Percentiles rank a stretch among this genome's conserved stretches.
These are phyloP conservation scores for Wickerhamiella australiensis DNA, from an alignment of 805 yeast genomes.

Conservation along the genomic window DNA sequence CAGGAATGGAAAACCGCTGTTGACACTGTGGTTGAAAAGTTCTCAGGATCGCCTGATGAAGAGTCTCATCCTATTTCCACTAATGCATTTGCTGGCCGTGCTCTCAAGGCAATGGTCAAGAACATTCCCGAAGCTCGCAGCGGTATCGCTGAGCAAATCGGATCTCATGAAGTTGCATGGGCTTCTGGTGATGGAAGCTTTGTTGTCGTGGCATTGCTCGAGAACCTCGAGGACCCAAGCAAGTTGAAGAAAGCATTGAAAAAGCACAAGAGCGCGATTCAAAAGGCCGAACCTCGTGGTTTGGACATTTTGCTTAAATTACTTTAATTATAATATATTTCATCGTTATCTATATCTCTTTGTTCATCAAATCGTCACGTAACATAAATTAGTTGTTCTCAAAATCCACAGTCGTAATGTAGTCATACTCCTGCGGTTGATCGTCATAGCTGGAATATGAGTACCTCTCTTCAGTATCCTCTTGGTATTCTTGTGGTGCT, in stretches of 20 bases:
- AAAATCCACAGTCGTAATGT: slow-evolving; percentile 21
- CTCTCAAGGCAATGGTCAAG: slow-evolving; percentile 19
- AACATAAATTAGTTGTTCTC: slow-evolving; percentile 10
- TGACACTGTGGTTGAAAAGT: slow-evolving; percentile 39
- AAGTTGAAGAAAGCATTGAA: slow-evolving; percentile 44
- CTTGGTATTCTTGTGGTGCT: slow-evolving; percentile 3
- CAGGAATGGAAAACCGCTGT: slow-evolving; percentile 32
- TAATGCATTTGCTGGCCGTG: slow-evolving; percentile 20
- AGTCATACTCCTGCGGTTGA: slow-evolving; percentile 21
- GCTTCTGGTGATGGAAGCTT: slow-evolving; percentile 61
- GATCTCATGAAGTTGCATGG: slow-evolving; percentile 52
- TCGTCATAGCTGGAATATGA: slow-evolving; percentile 15
- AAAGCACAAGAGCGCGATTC: slow-evolving; percentile 23
- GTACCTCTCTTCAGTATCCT: slow-evolving; percentile 9
- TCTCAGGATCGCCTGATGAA: slow-evolving; percentile 51
- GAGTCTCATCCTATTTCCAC: slow-evolving; percentile 48
- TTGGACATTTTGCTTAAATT: slow-evolving; percentile 24
- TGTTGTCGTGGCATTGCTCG: slow-evolving; percentile 68
- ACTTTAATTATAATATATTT: slow-evolving; percentile 13
- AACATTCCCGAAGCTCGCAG: slow-evolving; percentile 38
- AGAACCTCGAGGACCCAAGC: slow-evolving; percentile 41
- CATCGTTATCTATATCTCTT: slow-evolving; percentile 5
- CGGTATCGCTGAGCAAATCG: slow-evolving; percentile 39
- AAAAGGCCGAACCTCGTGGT: slow-evolving; percentile 28
- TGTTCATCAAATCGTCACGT: slow-evolving; percentile 5